A percentile compares a stretch with the other conserved stretches of the same genome.
Conservation (phyloP, 495 filamentous ascomycete genomes). For the Aspergillus coremiiformis region DNA sequence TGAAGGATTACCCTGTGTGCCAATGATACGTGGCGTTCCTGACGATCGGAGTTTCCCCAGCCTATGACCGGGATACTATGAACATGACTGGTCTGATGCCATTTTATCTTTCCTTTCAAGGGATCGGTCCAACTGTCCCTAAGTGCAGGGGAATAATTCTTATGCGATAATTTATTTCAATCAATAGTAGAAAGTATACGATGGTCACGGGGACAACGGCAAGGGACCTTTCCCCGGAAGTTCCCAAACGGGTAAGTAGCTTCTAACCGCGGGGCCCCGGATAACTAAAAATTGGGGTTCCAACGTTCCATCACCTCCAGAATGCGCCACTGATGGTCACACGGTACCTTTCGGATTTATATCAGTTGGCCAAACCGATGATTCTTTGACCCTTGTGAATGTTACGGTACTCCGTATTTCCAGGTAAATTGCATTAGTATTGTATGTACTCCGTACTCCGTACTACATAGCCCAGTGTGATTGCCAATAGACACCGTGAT, state of each 20-base stretch:
- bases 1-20: too few species aligned
- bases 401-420: too few species aligned
- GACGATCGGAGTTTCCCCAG: background rate
- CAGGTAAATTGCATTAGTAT: too few species aligned
- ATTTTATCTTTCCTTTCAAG: background rate
- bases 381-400: background rate
- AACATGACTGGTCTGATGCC: too few species aligned
- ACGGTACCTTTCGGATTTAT: background rate
- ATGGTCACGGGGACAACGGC: background rate
- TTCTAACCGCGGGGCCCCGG: background rate
- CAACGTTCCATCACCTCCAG: background rate
- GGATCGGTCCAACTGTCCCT: background rate
- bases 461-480: background rate
- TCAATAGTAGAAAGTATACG: background rate
- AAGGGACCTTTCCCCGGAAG: background rate
- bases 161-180: background rate
- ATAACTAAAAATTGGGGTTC: background rate
- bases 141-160: too few species aligned
- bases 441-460: background rate
- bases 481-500: background rate
- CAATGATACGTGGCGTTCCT: background rate
- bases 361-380: background rate
- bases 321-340: conserved; percentile 4
- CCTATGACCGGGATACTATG: background rate
- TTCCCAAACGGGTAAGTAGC: conserved; percentile 4